Evolutionary conservation across 2,329 filamentous ascomycete genomes (phyloP).

Genomic region (Pseudogymnoascus sp.): DNA sequence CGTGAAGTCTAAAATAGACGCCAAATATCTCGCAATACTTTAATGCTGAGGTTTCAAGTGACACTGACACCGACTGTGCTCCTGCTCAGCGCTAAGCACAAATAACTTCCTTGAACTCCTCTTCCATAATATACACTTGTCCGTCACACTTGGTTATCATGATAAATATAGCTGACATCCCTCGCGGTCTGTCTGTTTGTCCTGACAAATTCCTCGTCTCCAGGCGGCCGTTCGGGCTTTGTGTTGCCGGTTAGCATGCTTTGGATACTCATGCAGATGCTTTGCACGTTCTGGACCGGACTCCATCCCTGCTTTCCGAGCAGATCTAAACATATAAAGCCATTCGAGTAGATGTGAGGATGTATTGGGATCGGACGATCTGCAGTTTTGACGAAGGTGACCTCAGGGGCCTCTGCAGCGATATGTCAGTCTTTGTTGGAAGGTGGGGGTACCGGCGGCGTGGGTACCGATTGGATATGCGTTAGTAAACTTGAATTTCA

Average conservation of each 20-base stretch:
- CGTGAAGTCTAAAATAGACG: conserved; percentile 2
- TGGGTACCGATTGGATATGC: conserved; percentile 80
- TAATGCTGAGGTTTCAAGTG: neutral
- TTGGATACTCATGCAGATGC: conserved; percentile 92
- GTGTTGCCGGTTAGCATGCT: conserved; percentile 96
- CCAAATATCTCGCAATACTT: neutral
- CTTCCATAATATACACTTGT: neutral
- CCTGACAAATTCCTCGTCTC: conserved; percentile 81
- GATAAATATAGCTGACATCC: conserved; percentile 90
- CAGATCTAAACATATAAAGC: conserved; percentile 94
- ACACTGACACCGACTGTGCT: neutral
- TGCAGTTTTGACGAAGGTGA: conserved; percentile 66
- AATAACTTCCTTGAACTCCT: neutral
- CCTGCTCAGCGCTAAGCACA: neutral
- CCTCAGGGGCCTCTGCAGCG: conserved; percentile 76
- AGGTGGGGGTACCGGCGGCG: neutral
- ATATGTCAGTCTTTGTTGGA: neutral
- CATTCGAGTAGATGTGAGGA: conserved; percentile 96
- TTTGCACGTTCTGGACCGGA: conserved; percentile 94
- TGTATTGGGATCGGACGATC: conserved; percentile 77
- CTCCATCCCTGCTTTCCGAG: conserved; percentile 86
- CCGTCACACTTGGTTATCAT: conserved; percentile 45
- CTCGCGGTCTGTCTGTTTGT: conserved; percentile 70
- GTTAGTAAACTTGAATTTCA: conserved; percentile 78
- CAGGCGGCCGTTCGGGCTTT: conserved; percentile 81